phyloP scores from a whole-genome alignment of 176 grass and related monocot species.

The Olyra latifolia region DNA sequence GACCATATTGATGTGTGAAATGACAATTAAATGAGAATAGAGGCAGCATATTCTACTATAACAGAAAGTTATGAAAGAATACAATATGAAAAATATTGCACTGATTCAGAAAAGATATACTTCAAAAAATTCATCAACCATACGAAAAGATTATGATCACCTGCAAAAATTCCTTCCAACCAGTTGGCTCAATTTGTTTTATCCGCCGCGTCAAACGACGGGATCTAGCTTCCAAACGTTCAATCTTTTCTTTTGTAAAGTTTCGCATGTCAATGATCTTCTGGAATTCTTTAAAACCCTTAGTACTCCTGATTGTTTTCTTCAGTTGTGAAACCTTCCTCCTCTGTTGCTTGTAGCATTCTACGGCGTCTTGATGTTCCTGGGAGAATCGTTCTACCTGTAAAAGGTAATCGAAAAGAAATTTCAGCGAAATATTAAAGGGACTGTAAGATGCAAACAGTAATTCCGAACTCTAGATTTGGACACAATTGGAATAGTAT shows the following conservation, averaged over 20 bases:
- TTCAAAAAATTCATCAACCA: constrained; percentile 29
- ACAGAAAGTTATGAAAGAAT: constrained; percentile 7
- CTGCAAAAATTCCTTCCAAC: constrained; percentile 99
- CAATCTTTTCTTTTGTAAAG: constrained; percentile 84
- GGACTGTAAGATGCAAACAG: constrained; percentile 1
- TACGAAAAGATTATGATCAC: constrained; percentile 41
- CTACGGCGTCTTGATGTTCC: constrained; percentile 70
- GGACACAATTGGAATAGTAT: constrained; percentile 17
- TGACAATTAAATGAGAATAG: neutral
- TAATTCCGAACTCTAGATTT: neutral
- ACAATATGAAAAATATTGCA: neutral
- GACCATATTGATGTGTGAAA: neutral
- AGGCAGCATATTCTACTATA: neutral
- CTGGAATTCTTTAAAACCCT: constrained; percentile 90
- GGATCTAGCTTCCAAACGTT: constrained; percentile 75
- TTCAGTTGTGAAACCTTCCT: constrained; percentile 85
- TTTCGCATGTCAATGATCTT: constrained; percentile 86
- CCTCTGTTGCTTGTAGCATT: constrained; percentile 79
- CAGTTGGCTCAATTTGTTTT: constrained; percentile 94
- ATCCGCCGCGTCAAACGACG: constrained; percentile 66
- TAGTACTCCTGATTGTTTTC: constrained; percentile 80
- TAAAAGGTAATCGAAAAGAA: constrained; percentile 32
- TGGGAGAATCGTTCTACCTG: constrained; percentile 74
- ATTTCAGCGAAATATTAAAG: constrained; percentile 1
- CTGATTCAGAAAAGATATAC: neutral